Base-by-base conservation (phyloP, 176 grass and related monocot genomes). In the Oryza coarctata region DNA sequence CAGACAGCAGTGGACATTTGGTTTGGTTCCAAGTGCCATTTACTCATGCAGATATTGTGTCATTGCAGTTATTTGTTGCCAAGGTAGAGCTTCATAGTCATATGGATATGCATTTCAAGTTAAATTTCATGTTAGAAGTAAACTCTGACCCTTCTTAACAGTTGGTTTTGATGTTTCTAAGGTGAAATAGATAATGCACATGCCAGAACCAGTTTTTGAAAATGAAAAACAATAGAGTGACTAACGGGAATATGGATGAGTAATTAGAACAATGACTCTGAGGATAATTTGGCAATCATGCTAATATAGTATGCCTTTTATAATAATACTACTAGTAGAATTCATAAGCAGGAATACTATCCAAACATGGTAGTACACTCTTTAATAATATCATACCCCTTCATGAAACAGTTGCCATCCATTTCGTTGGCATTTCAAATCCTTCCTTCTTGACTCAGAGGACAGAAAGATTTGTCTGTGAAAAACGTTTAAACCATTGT, bases 81-180 rank as follows among this genome's bases (percentile, higher is more conserved):
- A 44, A 7, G 17, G 38, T 14, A 81, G 34, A 71, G 25, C 68
- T 82, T 50, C 50, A 49, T 50, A 26, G 72, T 50, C 50, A 49
- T 50, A 26, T 79, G 11, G 6, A 25, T 67, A 72, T 74, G 13
- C 6, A 65, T 27, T 49, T 39, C 25, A 57, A 41, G 71, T 57
- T 68, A 31, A 52, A 74, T 43, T 88, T 36, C n/a, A 31, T 39
- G 29, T 74, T 52, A 47, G 18, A 76, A 65, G n/a, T 77, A 49
- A 61, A 58, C 25, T 18, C 22, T 74, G 26, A 12, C 13, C 75
- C 63, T 14, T 5, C 20, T 68, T 68, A 30, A 47, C 25, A 0
- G 57, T 68, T 78, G 41, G 39, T 58, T 62, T 47, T 60, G 33
- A 70, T 70, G 3, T 71, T 12, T 60, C 17, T 70, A 31, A 40